Evolutionary conservation across 2,329 filamentous ascomycete species (phyloP), one percentile per base, ranked within the genome.

Genomic region (Botrytis paeoniae): DNA sequence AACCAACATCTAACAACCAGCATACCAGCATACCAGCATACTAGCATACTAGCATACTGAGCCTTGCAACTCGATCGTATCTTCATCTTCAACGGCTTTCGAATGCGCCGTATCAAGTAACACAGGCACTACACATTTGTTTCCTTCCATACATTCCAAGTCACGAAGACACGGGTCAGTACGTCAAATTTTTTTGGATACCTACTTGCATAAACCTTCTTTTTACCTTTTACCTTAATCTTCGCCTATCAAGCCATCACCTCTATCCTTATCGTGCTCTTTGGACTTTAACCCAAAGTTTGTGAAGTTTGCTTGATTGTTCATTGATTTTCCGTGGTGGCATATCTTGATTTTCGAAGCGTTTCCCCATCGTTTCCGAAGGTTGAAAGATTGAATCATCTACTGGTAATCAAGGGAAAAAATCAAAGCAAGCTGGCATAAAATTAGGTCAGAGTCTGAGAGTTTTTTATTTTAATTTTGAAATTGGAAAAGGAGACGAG

Each of bases 121-220:
- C 45, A 71, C 69, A 43, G 37, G n/a, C 22, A 54, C 22, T 32
- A 29, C n/a, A 62, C 25, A 41, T 22, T 60, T 41, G 22, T 45
- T n/a, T 32, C n/a, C 32, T 41, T 64, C 43, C 37, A 35, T 20
- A 32, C 29, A 54, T 39, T 66, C 45, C 18, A 54, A 51, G 29
- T 72, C 62, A 68, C 70, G 37, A 68, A 72, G 39, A 60, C 51
- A 68, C 70, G 70, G 70, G 62, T 72, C 41, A 22, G 70, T 72
- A 72, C 70, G 18, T 72, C 14, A 48, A 68, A n/a, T n/a, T 66
- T 68, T 54, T 43, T 59, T 60, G 51, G 48, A 45, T 68, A 10
- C 48, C 70, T 72, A 48, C 70, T 72, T 72, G 48, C 70, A 72
- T 68, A 39, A 72, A 59, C 22, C 37, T 68, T 57, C 37, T 43